Evolutionary conservation across 441 rosid species (phyloP).

Genomic region (Syzygium malaccense): DNA sequence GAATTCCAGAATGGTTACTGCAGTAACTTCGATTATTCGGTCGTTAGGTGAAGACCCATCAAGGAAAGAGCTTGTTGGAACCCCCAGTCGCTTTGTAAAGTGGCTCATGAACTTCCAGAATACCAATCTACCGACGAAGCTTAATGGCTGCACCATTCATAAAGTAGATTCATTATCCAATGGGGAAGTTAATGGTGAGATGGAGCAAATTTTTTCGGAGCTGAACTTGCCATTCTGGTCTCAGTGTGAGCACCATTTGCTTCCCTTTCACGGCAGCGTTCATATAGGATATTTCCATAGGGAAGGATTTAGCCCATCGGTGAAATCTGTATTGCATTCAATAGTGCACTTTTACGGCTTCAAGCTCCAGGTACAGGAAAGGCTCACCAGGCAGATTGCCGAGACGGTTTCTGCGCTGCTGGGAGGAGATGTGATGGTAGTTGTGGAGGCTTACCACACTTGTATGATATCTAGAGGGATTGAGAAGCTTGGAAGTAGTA

Average conservation of each 20-base stretch:
- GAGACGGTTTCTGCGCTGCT: constrained; percentile 58
- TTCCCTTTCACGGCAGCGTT: constrained; percentile 87
- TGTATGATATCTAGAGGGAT: constrained; percentile 98
- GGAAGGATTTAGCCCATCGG: constrained; percentile 40
- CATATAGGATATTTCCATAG: constrained; percentile 69
- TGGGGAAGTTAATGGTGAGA: constrained; percentile 19
- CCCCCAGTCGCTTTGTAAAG: constrained; percentile 60
- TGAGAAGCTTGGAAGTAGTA: constrained; percentile 85
- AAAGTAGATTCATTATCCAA: constrained; percentile 14
- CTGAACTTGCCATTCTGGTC: constrained; percentile 74
- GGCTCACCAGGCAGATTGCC: constrained; percentile 83
- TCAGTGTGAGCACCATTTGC: constrained; percentile 93
- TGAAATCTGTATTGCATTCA: constrained; percentile 53
- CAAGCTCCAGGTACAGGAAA: constrained; percentile 98
- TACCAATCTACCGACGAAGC: constrained; percentile 47
- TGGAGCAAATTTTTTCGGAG: constrained; percentile 43
- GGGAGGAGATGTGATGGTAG: constrained; percentile 86
- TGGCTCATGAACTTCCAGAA: constrained; percentile 87
- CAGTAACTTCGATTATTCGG: constrained; percentile 54
- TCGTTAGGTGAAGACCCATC: constrained; percentile 83
- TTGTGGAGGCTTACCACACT: constrained; percentile 80
- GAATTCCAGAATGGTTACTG: constrained; percentile 52
- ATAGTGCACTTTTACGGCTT: constrained; percentile 80
- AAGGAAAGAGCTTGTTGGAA: constrained; percentile 73
- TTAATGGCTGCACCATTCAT: constrained; percentile 33